Base-by-base conservation (phyloP, 2,329 filamentous ascomycete genomes). In the Hortaea sp. region DNA sequence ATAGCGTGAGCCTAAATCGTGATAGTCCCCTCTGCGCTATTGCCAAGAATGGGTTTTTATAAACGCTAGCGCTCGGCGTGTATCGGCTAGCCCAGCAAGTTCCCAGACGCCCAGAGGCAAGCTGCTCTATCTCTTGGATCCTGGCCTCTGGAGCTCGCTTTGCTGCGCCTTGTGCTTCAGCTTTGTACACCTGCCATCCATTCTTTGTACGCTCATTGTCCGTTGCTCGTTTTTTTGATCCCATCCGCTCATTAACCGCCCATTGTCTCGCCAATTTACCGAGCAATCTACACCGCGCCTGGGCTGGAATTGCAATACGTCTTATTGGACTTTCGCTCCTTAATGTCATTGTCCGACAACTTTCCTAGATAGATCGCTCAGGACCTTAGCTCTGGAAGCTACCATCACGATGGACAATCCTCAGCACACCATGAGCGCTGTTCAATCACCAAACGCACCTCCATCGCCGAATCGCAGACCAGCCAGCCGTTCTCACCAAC, bases 361-460 rank as follows among this genome's bases (percentile, higher is more conserved):
- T 35, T n/a, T 35, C 32, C n/a, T 35, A 20, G 32, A 35, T 9
- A 35, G 7, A 35, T 35, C 32, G 32, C 9, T n/a, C 32, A 35
- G 9, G 9, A 35, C 9, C 32, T 35, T 35, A 20, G 46, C 43
- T 48, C 34, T 40, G 39, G 12, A 37, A 49, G 43, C 43, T 20
- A 30, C n/a, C 35, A 48, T 43, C 35, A 44, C 41, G 13, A 56
- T 56, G 53, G 53, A 56, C 30, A 53, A 50, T 47, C 48, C 50
- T 35, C 47, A 45, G 38, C 49, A 56, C 13, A 49, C 50, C 6
- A 29, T 51, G 12, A 46, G 50, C 46, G 50, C 50, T 29, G 50
- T 53, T 7, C 47, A 49, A 10, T 43, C 34, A 28, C 29, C 45
- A 6, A 6, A 29, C 20, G 45, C 48, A 34, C 38, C 38, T 40